These are phyloP conservation scores for Diaporthe citri DNA, from an alignment of 2,329 filamentous ascomycete genomes.

Conservation along the genomic window DNA sequence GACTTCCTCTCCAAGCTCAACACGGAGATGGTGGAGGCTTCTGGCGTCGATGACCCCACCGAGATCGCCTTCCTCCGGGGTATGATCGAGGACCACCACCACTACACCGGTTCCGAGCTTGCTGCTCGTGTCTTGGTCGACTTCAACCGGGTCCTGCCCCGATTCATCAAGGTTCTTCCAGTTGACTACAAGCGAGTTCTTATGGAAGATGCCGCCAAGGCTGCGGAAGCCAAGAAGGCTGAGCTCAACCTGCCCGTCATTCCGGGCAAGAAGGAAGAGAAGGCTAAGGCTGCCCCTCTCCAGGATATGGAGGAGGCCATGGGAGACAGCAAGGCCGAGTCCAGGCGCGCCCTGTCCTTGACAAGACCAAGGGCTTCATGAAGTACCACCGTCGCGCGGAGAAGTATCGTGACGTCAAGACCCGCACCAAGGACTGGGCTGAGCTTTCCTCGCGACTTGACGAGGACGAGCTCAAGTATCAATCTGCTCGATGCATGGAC, in stretches of 20 bases:
- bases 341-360: slow-evolving; percentile 91
- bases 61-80: slow-evolving; percentile 93
- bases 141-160: slow-evolving; percentile 89
- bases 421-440: slow-evolving; percentile 91
- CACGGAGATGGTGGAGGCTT: slow-evolving; percentile 96
- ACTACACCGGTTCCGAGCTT: slow-evolving; percentile 96
- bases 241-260: slow-evolving; percentile 86
- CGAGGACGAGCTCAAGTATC: slow-evolving; percentile 96
- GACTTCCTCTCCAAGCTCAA: slow-evolving; percentile 96
- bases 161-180: slow-evolving; percentile 93
- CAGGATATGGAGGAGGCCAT: slow-evolving; percentile 93
- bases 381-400: slow-evolving; percentile 93
- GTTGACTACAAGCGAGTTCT: slow-evolving; percentile 97
- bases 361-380: slow-evolving; percentile 98
- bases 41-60: slow-evolving; percentile 82
- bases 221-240: slow-evolving; percentile 84
- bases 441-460: slow-evolving; percentile 89
- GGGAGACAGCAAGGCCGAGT: slow-evolving; percentile 85
- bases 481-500: slow-evolving; percentile 97
- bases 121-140: slow-evolving; percentile 94
- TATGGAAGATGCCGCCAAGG: slow-evolving; percentile 86
- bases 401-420: slow-evolving; percentile 90
- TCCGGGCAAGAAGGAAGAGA: slow-evolving; percentile 75
- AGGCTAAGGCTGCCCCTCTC: slow-evolving; percentile 80
- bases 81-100: slow-evolving; percentile 95